These are phyloP conservation scores for Starmerella scarabaei DNA, from an alignment of 805 yeast genomes.

Conservation along the genomic window DNA sequence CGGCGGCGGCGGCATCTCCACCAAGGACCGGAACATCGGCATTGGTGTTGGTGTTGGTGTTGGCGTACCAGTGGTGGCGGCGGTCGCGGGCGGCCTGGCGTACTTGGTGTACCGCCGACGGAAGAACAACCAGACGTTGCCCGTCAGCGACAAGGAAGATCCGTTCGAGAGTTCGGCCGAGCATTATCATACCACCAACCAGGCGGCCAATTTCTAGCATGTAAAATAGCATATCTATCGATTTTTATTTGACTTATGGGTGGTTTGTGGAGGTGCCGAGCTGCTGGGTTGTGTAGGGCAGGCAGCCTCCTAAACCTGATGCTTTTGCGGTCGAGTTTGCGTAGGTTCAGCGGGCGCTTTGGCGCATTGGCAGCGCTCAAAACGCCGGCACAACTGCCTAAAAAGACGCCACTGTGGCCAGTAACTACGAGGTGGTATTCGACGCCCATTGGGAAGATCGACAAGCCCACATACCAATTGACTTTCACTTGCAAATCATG, in stretches of 20 bases:
- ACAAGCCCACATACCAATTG: slow-evolving; percentile 68
- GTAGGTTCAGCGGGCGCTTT: too few relatives aligned
- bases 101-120: slow-evolving; percentile 16
- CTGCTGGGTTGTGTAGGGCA: too few relatives aligned
- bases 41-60: slow-evolving; percentile 63
- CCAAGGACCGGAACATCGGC: slow-evolving; percentile 34
- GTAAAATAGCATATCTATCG: not conserved
- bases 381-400: too few relatives aligned
- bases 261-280: too few relatives aligned
- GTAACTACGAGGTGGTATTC: too few relatives aligned
- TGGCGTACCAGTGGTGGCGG: slow-evolving; percentile 46
- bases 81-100: slow-evolving; percentile 25
- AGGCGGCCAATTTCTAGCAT: slow-evolving; percentile 27
- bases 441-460: slow-evolving; percentile 39
- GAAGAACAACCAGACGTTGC: not conserved
- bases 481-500: slow-evolving; percentile 91
- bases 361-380: too few relatives aligned
- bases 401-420: too few relatives aligned
- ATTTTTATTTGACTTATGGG: not conserved
- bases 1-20: not conserved
- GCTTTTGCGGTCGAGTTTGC: too few relatives aligned
- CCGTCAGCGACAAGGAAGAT: slow-evolving; percentile 23
- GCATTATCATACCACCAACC: slow-evolving; percentile 28
- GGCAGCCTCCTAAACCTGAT: too few relatives aligned
- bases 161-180: slow-evolving; percentile 29